Percentiles rank a stretch among this genome's conserved stretches.
Conservation (phyloP, 345 rosid species). For the Heritiera littoralis region DNA sequence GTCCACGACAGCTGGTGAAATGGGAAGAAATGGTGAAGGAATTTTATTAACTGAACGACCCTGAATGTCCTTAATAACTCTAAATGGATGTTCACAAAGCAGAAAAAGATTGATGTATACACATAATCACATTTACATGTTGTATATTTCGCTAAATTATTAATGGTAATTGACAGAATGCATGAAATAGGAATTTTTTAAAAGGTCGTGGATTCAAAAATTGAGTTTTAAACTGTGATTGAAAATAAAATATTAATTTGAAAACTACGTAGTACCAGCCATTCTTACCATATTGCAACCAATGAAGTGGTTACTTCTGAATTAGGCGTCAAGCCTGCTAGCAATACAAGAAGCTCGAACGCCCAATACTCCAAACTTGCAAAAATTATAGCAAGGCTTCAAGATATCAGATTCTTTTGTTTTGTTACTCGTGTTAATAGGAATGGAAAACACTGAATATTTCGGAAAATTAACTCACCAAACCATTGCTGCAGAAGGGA, state of each 20-base stretch:
- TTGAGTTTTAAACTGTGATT: not conserved
- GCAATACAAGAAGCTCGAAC: constrained; percentile 71
- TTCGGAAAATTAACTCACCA: constrained; percentile 45
- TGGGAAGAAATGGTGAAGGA: no score
- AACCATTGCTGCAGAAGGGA: constrained; percentile 82
- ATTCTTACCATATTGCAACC: constrained; percentile 65
- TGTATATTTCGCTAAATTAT: not conserved
- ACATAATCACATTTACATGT: not conserved
- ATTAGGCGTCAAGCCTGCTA: constrained; percentile 74
- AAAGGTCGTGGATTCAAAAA: not conserved
- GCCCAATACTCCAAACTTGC: constrained; percentile 83
- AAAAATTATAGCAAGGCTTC: not conserved
- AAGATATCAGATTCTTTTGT: not conserved
- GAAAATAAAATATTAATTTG: not conserved
- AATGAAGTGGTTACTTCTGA: constrained; percentile 58
- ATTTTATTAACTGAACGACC: no score
- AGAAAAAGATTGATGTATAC: no score
- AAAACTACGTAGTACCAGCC: no score
- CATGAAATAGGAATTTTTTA: not conserved
- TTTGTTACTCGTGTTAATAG: no score
- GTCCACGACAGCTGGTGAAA: no score
- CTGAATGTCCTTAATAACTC: no score
- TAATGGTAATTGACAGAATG: not conserved
- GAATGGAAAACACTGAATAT: not conserved
- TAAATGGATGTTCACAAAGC: no score